Evolutionary conservation across 345 rosid genomes (phyloP).

Genomic region (Fremontodendron californicum): DNA sequence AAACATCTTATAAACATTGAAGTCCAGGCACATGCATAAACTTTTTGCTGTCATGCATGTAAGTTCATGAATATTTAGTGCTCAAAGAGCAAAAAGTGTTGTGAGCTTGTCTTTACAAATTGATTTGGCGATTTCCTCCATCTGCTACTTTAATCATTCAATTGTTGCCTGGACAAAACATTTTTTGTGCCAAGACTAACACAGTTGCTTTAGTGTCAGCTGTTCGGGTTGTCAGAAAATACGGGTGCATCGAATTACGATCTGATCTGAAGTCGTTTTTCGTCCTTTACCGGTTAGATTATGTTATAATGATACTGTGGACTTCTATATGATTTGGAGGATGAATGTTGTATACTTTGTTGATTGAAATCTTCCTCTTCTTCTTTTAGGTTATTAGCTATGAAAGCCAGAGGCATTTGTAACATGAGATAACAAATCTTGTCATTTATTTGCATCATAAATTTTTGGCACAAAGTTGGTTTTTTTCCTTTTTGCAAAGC

Average conservation of each 20-base stretch:
- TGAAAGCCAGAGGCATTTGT: not conserved
- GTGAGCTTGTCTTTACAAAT: not conserved
- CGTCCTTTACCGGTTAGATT: not conserved
- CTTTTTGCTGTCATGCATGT: not conserved
- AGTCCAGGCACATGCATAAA: not conserved
- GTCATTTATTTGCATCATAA: conserved; percentile 1
- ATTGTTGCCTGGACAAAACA: not conserved
- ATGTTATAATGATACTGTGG: not conserved
- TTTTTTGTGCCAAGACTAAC: not conserved
- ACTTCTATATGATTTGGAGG: not conserved
- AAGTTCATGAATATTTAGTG: not conserved
- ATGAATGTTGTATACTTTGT: not conserved
- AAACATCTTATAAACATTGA: conserved; percentile 17
- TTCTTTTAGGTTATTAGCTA: not conserved
- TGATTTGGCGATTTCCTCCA: not conserved
- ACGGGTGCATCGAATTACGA: not conserved
- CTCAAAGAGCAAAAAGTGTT: not conserved
- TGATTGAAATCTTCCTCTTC: not conserved
- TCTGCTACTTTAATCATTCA: not conserved
- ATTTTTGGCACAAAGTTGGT: no score
- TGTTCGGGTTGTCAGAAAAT: not conserved
- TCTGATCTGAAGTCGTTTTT: not conserved
- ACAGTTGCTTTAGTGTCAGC: not conserved
- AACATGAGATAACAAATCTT: not conserved
- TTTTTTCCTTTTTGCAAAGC: no score